phyloP scores from a whole-genome alignment of 1,139 yeast species.

The Saccharomyces hybrid region DNA sequence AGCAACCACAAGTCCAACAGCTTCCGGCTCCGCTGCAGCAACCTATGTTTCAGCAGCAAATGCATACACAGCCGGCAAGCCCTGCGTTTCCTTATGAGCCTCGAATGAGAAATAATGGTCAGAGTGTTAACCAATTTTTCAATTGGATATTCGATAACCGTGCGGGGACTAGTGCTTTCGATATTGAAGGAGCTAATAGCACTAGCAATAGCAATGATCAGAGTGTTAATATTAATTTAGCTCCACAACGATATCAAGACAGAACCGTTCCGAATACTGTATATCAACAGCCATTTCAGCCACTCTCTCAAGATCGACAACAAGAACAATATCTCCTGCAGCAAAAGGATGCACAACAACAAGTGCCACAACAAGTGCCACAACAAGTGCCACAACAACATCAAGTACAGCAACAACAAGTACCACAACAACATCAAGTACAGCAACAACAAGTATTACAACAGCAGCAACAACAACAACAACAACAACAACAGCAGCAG shows the following conservation, averaged over 20 bases:
- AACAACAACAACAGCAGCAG: neutral
- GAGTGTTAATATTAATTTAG: neutral
- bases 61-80: conserved; percentile 1
- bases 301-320: conserved; percentile 1
- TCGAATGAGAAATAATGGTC: conserved; percentile 2
- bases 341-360: neutral
- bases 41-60: neutral
- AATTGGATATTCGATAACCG: conserved; percentile 21
- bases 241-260: neutral
- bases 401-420: too few species aligned
- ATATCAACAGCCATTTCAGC: neutral
- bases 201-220: neutral
- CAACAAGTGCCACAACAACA: too few species aligned
- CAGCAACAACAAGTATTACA: neutral
- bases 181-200: neutral
- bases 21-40: conserved; percentile 2
- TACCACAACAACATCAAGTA: too few species aligned
- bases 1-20: conserved; percentile 3
- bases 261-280: neutral
- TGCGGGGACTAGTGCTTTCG: neutral
- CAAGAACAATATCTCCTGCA: conserved; percentile 7
- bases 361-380: neutral
- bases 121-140: conserved; percentile 15
- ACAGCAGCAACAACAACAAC: neutral
- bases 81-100: neutral